These are phyloP conservation scores for Dothideomycetes sp. DNA, from an alignment of 2,329 filamentous ascomycete species.

Conservation along the genomic window DNA sequence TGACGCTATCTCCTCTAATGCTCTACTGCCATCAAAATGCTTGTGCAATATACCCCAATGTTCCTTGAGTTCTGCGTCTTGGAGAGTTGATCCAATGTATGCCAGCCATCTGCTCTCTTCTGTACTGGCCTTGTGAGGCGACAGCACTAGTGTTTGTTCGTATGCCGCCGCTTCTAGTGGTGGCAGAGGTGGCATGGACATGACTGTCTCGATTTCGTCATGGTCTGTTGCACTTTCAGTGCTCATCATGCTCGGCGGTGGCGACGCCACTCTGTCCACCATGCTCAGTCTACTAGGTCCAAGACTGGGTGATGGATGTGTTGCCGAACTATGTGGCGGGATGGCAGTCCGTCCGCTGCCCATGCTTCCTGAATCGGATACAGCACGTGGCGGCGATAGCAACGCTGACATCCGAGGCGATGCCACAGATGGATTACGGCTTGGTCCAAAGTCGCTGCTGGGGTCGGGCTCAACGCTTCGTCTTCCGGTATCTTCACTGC, in stretches of 20 bases:
- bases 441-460: neutral
- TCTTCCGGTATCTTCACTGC: neutral
- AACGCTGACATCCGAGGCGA: neutral
- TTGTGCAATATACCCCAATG: conserved; percentile 67
- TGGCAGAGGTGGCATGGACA: conserved; percentile 2
- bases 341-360: conserved; percentile 10
- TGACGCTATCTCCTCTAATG: conserved; percentile 79
- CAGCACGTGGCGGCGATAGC: neutral
- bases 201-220: neutral
- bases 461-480: neutral
- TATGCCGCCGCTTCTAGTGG: conserved; percentile 6
- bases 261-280: neutral
- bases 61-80: conserved; percentile 54
- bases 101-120: conserved; percentile 15
- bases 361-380: conserved; percentile 8
- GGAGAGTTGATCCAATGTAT: conserved; percentile 34
- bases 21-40: conserved; percentile 79
- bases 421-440: neutral
- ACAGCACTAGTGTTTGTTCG: conserved; percentile 11
- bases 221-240: conserved; percentile 1
- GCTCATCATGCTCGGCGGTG: neutral
- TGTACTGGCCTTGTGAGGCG: conserved; percentile 15
- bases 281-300: neutral
- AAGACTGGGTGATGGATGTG: neutral
- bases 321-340: neutral